These are phyloP conservation scores for Fusarium concolor DNA, from an alignment of 2,329 filamentous ascomycete species.

Conservation along the genomic window DNA sequence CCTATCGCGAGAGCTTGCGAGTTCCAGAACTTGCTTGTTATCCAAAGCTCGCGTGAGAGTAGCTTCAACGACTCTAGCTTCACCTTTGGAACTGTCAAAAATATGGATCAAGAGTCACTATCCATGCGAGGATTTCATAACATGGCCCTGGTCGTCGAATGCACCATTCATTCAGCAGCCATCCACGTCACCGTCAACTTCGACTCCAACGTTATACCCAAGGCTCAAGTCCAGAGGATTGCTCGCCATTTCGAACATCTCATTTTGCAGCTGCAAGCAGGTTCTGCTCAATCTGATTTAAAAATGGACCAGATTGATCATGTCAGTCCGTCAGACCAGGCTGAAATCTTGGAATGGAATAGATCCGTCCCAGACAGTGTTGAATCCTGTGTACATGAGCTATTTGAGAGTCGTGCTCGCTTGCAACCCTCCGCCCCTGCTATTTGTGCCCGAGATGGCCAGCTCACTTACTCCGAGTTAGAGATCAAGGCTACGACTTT, in stretches of 20 bases:
- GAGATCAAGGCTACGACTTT: background rate
- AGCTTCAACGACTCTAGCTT: background rate
- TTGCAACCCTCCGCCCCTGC: background rate
- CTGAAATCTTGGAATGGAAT: background rate
- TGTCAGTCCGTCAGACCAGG: background rate
- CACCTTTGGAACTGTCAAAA: background rate
- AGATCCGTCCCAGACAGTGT: background rate
- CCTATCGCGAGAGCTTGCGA: background rate
- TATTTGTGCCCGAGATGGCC: background rate
- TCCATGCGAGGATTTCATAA: background rate
- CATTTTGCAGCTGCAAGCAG: background rate
- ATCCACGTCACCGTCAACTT: background rate
- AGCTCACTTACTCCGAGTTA: background rate
- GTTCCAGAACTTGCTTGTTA: constrained; percentile 23
- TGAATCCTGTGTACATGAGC: background rate
- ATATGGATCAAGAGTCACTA: background rate
- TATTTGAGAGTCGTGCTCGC: background rate
- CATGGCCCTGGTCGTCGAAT: background rate
- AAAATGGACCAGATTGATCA: background rate
- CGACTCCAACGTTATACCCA: background rate
- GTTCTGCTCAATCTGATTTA: background rate
- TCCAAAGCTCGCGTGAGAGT: background rate
- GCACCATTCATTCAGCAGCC: background rate
- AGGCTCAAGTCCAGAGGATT: background rate
- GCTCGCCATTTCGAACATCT: background rate